Evolutionary conservation across 2,329 filamentous ascomycete species (phyloP).

Genomic region (Sporothrix phasma): DNA sequence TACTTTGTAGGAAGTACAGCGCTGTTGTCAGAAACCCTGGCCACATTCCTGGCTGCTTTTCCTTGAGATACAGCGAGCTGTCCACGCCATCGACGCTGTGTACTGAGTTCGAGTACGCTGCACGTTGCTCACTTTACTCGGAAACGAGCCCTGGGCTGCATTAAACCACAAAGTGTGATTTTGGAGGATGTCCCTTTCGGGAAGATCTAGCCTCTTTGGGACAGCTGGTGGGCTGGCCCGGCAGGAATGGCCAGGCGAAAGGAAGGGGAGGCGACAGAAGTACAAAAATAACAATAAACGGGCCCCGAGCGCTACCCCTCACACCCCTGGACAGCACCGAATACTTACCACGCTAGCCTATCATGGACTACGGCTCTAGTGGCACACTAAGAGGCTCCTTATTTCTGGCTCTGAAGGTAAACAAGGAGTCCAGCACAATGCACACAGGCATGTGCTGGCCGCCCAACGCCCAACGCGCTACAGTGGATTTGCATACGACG

Average conservation of each 20-base stretch:
- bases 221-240: neutral
- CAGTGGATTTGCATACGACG: neutral
- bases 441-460: neutral
- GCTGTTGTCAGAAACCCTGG: neutral
- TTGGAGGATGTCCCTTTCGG: neutral
- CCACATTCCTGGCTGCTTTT: neutral
- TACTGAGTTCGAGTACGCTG: too few relatives aligned
- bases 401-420: neutral
- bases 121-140: neutral
- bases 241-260: conserved; percentile 7
- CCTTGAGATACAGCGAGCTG: neutral
- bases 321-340: conserved; percentile 12
- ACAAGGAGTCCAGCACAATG: neutral
- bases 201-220: neutral
- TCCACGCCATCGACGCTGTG: neutral
- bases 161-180: neutral
- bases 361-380: conserved; percentile 4
- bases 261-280: neutral
- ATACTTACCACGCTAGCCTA: neutral
- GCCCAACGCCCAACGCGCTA: neutral
- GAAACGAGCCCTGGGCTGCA: neutral
- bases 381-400: neutral
- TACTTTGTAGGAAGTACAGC: neutral
- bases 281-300: conserved; percentile 11
- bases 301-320: conserved; percentile 8